Conservation (phyloP, 371 early-diverging fungal genomes). For the Mucor irregularis region DNA sequence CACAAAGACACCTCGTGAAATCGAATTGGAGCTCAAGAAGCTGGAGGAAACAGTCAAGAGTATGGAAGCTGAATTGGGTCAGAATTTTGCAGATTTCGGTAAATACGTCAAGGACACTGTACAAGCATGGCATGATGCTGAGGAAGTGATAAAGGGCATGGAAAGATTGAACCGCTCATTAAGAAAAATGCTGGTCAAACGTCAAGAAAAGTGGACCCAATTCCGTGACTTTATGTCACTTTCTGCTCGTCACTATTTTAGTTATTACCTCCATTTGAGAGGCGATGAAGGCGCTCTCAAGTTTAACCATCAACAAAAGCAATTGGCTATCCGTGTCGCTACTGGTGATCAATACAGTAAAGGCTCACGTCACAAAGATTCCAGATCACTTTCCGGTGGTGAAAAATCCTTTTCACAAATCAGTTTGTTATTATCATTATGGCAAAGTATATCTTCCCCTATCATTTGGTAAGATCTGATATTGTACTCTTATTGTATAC, state of each 20-base stretch:
- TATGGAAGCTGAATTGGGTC: slow-evolving; percentile 9
- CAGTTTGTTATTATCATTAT: slow-evolving; percentile 94
- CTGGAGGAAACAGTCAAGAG: neutral
- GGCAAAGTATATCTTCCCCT: slow-evolving; percentile 96
- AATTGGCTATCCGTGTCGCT: slow-evolving; percentile 62
- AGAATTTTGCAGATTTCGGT: slow-evolving; percentile 58
- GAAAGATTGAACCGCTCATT: slow-evolving; percentile 31
- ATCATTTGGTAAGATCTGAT: slow-evolving; percentile 73
- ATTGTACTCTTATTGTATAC: neutral
- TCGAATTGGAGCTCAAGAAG: slow-evolving; percentile 44
- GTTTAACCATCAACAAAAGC: slow-evolving; percentile 77
- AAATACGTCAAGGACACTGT: slow-evolving; percentile 50
- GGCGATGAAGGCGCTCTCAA: slow-evolving; percentile 88
- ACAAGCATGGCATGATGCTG: slow-evolving; percentile 60
- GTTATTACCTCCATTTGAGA: slow-evolving; percentile 72
- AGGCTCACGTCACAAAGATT: slow-evolving; percentile 73
- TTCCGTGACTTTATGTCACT: slow-evolving; percentile 76
- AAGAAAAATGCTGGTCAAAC: slow-evolving; percentile 58
- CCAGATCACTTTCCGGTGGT: slow-evolving; percentile 95
- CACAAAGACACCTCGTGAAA: slow-evolving; percentile 38
- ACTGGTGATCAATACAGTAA: slow-evolving; percentile 47
- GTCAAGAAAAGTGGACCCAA: slow-evolving; percentile 63
- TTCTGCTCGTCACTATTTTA: slow-evolving; percentile 74
- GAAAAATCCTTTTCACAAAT: slow-evolving; percentile 99
- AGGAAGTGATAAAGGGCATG: slow-evolving; percentile 51